Percentiles rank a stretch among this genome's conserved stretches.
phyloP scores from a whole-genome alignment of 1,284 basidiomycete genomes.

The Ganoderma lingzhi region DNA sequence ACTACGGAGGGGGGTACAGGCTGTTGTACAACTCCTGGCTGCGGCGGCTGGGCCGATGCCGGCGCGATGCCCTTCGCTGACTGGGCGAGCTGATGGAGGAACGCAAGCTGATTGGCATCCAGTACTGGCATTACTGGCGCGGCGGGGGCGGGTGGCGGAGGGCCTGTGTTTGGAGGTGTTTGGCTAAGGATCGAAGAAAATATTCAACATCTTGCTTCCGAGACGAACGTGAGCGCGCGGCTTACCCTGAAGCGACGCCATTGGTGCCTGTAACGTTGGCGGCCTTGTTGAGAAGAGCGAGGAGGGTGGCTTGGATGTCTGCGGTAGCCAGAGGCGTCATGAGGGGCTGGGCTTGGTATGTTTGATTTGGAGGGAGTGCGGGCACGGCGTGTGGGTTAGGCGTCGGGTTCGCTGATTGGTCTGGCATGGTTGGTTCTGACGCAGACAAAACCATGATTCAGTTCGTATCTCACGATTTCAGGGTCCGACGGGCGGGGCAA shows the following conservation, averaged over 20 bases:
- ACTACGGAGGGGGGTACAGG: conserved; percentile 43
- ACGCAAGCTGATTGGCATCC: conserved; percentile 66
- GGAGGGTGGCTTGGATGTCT: conserved; percentile 64
- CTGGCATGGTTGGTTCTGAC: conserved; percentile 64
- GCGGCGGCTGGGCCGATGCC: conserved; percentile 43
- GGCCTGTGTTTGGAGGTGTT: conserved; percentile 63
- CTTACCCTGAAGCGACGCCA: conserved; percentile 11
- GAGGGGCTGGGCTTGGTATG: conserved; percentile 38
- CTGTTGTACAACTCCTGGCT: conserved; percentile 28
- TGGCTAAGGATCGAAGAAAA: conserved; percentile 54
- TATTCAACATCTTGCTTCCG: background rate
- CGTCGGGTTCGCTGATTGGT: conserved; percentile 39
- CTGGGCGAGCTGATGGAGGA: conserved; percentile 78
- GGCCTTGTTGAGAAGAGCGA: conserved; percentile 74
- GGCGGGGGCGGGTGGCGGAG: conserved; percentile 31
- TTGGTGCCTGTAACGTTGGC: conserved; percentile 42
- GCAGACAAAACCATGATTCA: conserved; percentile 70
- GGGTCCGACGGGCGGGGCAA: conserved; percentile 43
- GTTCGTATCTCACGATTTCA: conserved; percentile 65
- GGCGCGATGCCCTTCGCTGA: conserved; percentile 45
- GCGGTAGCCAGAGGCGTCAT: conserved; percentile 41
- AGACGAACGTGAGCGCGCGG: background rate
- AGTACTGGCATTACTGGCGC: conserved; percentile 46
- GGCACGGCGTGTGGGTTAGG: conserved; percentile 19
- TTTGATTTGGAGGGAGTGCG: conserved; percentile 36